Percentiles rank a stretch among this genome's conserved stretches.
Conservation (phyloP, 2,329 filamentous ascomycete species). For the Talaromyces sp. region DNA sequence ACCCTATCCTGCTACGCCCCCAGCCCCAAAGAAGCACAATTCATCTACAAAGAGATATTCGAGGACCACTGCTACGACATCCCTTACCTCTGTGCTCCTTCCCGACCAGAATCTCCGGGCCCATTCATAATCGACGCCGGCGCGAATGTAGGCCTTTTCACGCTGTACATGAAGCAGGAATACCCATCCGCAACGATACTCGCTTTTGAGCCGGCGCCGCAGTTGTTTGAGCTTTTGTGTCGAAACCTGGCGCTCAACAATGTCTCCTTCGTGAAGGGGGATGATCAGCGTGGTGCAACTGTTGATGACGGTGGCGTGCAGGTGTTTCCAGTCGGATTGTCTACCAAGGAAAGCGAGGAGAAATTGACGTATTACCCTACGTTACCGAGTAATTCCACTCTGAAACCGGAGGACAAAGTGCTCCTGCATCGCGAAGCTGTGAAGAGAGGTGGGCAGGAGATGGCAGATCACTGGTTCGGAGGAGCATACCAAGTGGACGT, state of each 20-base stretch:
- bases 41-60: constrained; percentile 11
- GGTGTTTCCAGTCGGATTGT: background rate
- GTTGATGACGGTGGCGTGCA: background rate
- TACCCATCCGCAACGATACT: background rate
- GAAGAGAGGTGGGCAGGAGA: background rate
- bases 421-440: background rate
- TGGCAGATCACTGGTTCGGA: background rate
- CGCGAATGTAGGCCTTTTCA: constrained; percentile 6
- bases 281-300: background rate
- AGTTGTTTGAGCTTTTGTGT: background rate
- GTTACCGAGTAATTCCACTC: constrained; percentile 1
- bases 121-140: constrained; percentile 8
- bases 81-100: background rate
- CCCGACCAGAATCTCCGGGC: background rate
- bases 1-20: constrained; percentile 1
- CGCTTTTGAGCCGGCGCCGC: constrained; percentile 5
- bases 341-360: background rate
- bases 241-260: background rate
- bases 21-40: constrained; percentile 4
- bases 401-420: background rate
- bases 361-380: constrained; percentile 2
- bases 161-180: constrained; percentile 10
- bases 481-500: background rate
- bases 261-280: background rate
- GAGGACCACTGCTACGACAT: constrained; percentile 9